Conservation (phyloP, 805 yeast genomes). For the Teunomyces gatunensis region DNA sequence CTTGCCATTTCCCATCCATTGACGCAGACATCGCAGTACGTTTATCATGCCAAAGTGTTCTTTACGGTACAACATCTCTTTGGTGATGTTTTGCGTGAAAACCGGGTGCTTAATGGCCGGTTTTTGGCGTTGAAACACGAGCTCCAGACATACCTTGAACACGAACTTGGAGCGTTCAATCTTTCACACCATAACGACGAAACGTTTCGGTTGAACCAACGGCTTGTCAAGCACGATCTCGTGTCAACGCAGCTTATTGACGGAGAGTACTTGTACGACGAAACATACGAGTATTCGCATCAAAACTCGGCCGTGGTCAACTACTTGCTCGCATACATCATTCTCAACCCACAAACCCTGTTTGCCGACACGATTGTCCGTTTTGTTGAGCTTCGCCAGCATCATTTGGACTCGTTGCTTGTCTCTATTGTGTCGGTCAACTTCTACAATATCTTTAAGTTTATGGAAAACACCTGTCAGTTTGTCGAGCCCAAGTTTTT, state of each 20-base stretch:
- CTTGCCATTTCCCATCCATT: constrained; percentile 13
- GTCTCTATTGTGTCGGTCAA: constrained; percentile 11
- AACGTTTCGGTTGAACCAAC: neutral
- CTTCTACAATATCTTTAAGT: constrained; percentile 29
- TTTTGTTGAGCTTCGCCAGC: neutral
- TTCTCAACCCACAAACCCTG: constrained; percentile 13
- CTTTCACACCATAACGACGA: constrained; percentile 11
- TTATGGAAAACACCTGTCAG: constrained; percentile 32
- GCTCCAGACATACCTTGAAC: constrained; percentile 24
- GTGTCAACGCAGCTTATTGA: constrained; percentile 9
- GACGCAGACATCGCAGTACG: constrained; percentile 23
- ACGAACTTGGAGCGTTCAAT: constrained; percentile 22
- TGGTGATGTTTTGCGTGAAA: constrained; percentile 13
- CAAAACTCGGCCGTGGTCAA: constrained; percentile 27
- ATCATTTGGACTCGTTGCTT: constrained; percentile 1
- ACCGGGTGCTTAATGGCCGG: constrained; percentile 11
- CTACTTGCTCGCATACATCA: constrained; percentile 29
- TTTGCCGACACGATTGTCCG: neutral
- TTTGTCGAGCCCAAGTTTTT: constrained; percentile 24
- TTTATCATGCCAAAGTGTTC: constrained; percentile 34
- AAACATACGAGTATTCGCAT: constrained; percentile 12
- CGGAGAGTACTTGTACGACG: constrained; percentile 16
- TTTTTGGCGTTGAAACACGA: constrained; percentile 21
- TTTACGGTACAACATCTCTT: constrained; percentile 28
- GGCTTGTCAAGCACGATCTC: neutral